Evolutionary conservation across 75 land plant genomes (phyloP), one percentile per base, ranked within the genome.

Genomic region (Picea glauca): DNA sequence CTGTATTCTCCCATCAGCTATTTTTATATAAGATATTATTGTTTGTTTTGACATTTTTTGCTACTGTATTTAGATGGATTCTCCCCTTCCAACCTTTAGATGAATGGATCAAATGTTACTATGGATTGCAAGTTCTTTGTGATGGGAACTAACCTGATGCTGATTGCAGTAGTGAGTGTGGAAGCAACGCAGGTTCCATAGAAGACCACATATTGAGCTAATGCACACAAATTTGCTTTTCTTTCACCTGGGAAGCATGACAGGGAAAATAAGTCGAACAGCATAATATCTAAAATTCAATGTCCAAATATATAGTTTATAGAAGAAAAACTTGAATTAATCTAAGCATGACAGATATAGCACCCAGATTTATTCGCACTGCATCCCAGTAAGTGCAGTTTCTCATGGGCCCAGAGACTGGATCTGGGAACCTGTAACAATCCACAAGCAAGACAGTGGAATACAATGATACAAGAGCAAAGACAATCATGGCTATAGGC

Each of bases 311-410:
- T 17, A 31, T 40, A 4, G 17, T 32, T 6, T 38, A 77, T 59
- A 8, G 31, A 23, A 12, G 21, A 54, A 7, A 32, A 33, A 72
- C 2, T 13, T 23, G 31, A 68, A 78, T 78, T n/a, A 9, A 62
- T 30, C 57, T 12, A 21, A 8, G 35, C 9, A 35, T 66, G 77
- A 17, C 21, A 33, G 13, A 67, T 56, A 21, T 17, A 43, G 4
- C 43, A 93, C 96, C 96, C 57, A 94, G 76, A 59, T 80, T 77
- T 12, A 78, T 50, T 30, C 64, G 75, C 1, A 94, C 94, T 57
- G 96, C 96, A 58, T 86, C 87, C 76, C 79, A 80, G 81, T 90
- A 94, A 2, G 88, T 83, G 11, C 76, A 64, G 70, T 87, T 84
- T 57, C 89, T 72, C 64, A 54, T 75, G 26, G 56, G 83, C 11